A percentile compares a stretch with the other conserved stretches of the same genome.
Evolutionary conservation across 257 asterid genomes (phyloP).

Genomic region (Nicotiana tabacum): DNA sequence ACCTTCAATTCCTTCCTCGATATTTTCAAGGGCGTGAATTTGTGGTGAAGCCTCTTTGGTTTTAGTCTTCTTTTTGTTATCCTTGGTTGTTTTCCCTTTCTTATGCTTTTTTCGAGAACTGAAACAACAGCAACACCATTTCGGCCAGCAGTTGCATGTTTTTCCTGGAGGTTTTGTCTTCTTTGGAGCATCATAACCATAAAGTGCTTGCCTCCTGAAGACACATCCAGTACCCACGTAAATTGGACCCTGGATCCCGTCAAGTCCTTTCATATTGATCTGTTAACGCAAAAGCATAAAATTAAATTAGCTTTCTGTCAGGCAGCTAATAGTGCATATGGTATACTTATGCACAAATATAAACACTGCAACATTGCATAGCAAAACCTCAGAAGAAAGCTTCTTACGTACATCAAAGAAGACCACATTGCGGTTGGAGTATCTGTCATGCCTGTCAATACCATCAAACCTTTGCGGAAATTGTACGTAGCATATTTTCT

Average conservation of each 20-base stretch:
- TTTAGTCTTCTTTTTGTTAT: slow-evolving; percentile 61
- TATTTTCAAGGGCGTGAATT: slow-evolving; percentile 95
- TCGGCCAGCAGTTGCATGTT: slow-evolving; percentile 96
- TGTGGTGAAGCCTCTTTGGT: slow-evolving; percentile 67
- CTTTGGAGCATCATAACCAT: slow-evolving; percentile 91
- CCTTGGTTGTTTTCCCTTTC: slow-evolving; percentile 51
- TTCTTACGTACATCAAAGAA: slow-evolving; percentile 72
- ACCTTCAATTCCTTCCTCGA: slow-evolving; percentile 96
- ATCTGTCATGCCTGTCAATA: slow-evolving; percentile 90
- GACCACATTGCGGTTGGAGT: slow-evolving; percentile 91
- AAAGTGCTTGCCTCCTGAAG: slow-evolving; percentile 91
- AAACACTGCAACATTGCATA: neutral
- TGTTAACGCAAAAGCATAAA: slow-evolving; percentile 22
- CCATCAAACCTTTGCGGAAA: slow-evolving; percentile 98
- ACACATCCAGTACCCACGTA: slow-evolving; percentile 98
- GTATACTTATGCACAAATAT: neutral
- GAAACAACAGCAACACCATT: slow-evolving; percentile 62
- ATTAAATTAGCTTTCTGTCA: slow-evolving; percentile 23
- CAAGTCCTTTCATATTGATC: slow-evolving; percentile 98
- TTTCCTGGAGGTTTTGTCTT: slow-evolving; percentile 83
- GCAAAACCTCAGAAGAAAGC: neutral
- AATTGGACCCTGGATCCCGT: slow-evolving; percentile 97
- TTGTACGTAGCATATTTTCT: slow-evolving; percentile 94
- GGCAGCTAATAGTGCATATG: neutral
- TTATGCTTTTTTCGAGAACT: slow-evolving; percentile 54